Conservation (phyloP, 116 monocot species). For the Zostera marina region DNA sequence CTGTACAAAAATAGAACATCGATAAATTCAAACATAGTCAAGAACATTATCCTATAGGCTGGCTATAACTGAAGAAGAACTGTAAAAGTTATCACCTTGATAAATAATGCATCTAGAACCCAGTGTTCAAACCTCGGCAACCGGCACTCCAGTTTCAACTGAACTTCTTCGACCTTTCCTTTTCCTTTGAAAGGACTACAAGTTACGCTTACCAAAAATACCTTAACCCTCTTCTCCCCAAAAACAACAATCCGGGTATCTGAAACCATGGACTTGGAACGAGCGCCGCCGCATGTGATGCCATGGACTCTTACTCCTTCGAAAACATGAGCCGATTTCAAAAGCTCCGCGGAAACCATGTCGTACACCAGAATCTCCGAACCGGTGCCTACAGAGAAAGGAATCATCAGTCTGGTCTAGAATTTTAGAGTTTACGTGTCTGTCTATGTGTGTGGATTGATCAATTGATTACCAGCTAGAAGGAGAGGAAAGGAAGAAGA, state of each 20-base stretch:
- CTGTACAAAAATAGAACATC: slow-evolving; percentile 11
- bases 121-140: slow-evolving; percentile 83
- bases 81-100: slow-evolving; percentile 18
- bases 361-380: slow-evolving; percentile 60
- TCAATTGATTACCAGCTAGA: slow-evolving; percentile 34
- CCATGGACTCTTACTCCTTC: slow-evolving; percentile 75
- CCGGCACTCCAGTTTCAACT: slow-evolving; percentile 22
- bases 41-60: background rate
- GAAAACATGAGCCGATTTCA: slow-evolving; percentile 43
- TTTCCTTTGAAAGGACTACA: background rate
- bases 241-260: slow-evolving; percentile 28
- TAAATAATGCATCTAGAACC: slow-evolving; percentile 61
- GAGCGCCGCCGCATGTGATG: slow-evolving; percentile 12
- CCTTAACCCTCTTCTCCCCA: slow-evolving; percentile 62
- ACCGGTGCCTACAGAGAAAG: slow-evolving; percentile 41
- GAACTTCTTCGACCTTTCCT: slow-evolving; percentile 3
- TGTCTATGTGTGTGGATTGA: no score
- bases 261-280: no score
- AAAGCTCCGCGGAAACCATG: slow-evolving; percentile 20
- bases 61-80: background rate
- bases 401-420: background rate
- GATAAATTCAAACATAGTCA: no score
- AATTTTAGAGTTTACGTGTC: background rate
- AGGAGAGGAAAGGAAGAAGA: slow-evolving; percentile 41
- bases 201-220: slow-evolving; percentile 17